Evolutionary conservation across 345 rosid genomes (phyloP), one percentile per base, ranked within the genome.

Genomic region (Ailanthus altissimus): DNA sequence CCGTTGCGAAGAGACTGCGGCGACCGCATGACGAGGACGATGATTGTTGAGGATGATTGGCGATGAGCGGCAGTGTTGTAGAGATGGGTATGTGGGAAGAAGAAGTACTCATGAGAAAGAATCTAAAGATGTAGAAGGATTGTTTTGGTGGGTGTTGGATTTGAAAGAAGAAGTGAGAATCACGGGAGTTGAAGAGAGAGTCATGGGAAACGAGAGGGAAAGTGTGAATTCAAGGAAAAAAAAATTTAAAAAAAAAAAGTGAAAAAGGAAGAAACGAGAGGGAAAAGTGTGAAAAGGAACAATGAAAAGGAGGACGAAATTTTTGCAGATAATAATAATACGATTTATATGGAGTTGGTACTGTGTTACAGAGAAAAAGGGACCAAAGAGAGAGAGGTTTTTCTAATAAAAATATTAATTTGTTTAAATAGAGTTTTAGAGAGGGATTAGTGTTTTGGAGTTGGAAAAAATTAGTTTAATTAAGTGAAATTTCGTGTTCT

Each of bases 1-100:
- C 91, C 91, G 92, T 89, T 85, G 78, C 85, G 94, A 63, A 83
- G 87, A 32, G 81, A 78, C 40, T 84, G 96, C 47, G 93, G 92
- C 20, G 97, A 88, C 57, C 87, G 89, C 98, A 94, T 94, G 82
- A 67, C 43, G 84, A 25, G 60, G 70, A 4, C 10, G 70, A 45
- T 1, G 65, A 50, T 4, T 70, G 32, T 6, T 0, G 73, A 65
- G 49, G 66, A 76, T 20, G 79, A 40, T 47, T 83, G 87, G 78
- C 79, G 36, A 28, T 4, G 38, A 21, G 54, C 26, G 66, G 67
- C 1, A 5, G 69, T 20, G 77, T 28, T 74, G 16, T 16, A 51
- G 59, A 50, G 54, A 4, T 72, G 75, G 12, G 21, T 9, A 6
- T 8, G 26, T n/a, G 38, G 8, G 43, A 67, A n/a, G 64, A 71